These are phyloP conservation scores for Melampsora americana DNA, from an alignment of 1,284 basidiomycete species.

Conservation along the genomic window DNA sequence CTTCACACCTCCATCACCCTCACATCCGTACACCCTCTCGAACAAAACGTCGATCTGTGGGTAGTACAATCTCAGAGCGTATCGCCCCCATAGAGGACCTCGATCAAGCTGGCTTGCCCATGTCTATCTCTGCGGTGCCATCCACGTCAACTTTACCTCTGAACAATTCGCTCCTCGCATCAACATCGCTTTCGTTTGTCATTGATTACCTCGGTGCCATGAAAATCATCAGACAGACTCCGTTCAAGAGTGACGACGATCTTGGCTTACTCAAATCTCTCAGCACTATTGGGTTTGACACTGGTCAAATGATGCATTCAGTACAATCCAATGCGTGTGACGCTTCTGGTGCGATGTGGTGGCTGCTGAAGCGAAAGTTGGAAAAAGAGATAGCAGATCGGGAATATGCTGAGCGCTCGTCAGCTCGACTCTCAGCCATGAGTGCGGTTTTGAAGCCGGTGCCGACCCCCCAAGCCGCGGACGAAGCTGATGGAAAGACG, in stretches of 20 bases:
- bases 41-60: slow-evolving; percentile 88
- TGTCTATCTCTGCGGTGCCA: slow-evolving; percentile 52
- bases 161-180: slow-evolving; percentile 74
- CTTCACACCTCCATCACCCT: slow-evolving; percentile 46
- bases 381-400: slow-evolving; percentile 50
- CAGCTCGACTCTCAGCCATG: slow-evolving; percentile 3
- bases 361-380: slow-evolving; percentile 81
- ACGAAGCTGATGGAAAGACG: background rate
- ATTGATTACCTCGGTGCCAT: slow-evolving; percentile 36
- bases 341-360: slow-evolving; percentile 86
- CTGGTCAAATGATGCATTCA: slow-evolving; percentile 88
- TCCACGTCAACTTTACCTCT: slow-evolving; percentile 68
- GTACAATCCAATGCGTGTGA: slow-evolving; percentile 90
- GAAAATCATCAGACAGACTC: slow-evolving; percentile 28
- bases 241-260: slow-evolving; percentile 59
- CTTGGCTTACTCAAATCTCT: slow-evolving; percentile 74
- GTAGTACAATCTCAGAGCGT: slow-evolving; percentile 64
- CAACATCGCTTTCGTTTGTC: slow-evolving; percentile 60
- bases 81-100: slow-evolving; percentile 53
- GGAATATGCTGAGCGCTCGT: slow-evolving; percentile 19
- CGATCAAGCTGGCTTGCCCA: slow-evolving; percentile 44
- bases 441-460: background rate
- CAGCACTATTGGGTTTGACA: slow-evolving; percentile 78
- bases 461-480: background rate
- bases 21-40: slow-evolving; percentile 77